Evolutionary conservation across 345 rosid species (phyloP), one percentile per base, ranked within the genome.

Genomic region (Dovyalis caffra): DNA sequence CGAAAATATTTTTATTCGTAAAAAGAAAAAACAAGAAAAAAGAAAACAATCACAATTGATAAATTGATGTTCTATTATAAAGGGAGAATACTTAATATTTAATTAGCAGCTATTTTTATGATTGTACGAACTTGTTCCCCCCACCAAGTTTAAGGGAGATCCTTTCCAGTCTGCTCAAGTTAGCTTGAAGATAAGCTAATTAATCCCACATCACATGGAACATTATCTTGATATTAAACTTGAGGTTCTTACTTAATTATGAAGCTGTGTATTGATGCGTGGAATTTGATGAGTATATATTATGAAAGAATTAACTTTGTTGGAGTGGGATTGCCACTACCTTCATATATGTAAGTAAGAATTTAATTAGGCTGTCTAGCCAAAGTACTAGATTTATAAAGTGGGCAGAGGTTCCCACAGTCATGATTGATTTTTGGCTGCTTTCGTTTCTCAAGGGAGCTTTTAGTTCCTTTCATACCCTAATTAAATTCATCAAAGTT

Each of bases 291-390:
- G 5, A 40, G 11, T 26, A 29, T 10, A 8, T 63, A 8, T 60
- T 35, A 31, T 18, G 49, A 35, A 45, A 66, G 71, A 73, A 63
- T 63, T 64, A 45, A 75, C 64, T 80, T 87, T 78, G 61, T 38
- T 62, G 12, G 57, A 81, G 85, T 81, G 84, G 84, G 67, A 76
- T 73, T 73, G 68, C 78, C 85, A 79, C 82, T 64, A 66, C 26
- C 74, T 70, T 71, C 4, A 70, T 63, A 51, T 64, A 16, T 64
- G 32, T 14, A 9, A 11, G 47, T 40, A n/a, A n/a, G n/a, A n/a
- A 26, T 40, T 64, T 71, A 10, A 33, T 20, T 20, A 34, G 32
- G 64, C 60, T 68, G 73, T 65, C 65, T 58, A 69, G 58, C 16
- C 47, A 10, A 40, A 40, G 57, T 64, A 26, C 32, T 65, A 77